Conservation (phyloP, 2,329 filamentous ascomycete species). For the Balansia obtecta region DNA sequence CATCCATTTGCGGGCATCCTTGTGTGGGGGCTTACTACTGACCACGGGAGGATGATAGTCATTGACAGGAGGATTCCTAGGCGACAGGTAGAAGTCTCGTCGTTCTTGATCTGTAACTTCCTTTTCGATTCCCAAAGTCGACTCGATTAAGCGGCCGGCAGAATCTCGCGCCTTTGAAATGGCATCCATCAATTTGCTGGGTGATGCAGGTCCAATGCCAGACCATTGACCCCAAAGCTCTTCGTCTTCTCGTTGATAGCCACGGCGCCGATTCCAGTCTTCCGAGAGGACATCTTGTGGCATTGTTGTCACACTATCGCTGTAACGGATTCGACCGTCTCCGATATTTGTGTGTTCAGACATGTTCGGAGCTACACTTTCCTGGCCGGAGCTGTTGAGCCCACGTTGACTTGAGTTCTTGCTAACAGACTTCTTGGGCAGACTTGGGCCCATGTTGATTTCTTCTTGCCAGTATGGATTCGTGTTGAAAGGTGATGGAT, state of each 20-base stretch:
- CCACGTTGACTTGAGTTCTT: slow-evolving; percentile 48
- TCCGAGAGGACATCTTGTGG: slow-evolving; percentile 27
- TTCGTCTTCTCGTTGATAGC: slow-evolving; percentile 82
- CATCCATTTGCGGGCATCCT: slow-evolving; percentile 77
- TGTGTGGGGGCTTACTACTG: slow-evolving; percentile 57
- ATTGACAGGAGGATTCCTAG: slow-evolving; percentile 63
- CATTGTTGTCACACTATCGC: slow-evolving; percentile 16
- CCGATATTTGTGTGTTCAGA: slow-evolving; percentile 25
- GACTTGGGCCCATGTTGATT: slow-evolving; percentile 66
- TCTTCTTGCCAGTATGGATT: slow-evolving; percentile 86
- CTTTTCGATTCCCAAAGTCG: slow-evolving; percentile 39
- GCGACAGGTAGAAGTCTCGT: slow-evolving; percentile 48
- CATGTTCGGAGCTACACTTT: slow-evolving; percentile 35
- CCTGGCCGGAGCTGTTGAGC: slow-evolving; percentile 43
- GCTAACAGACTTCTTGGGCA: slow-evolving; percentile 49
- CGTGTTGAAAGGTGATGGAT: slow-evolving; percentile 72
- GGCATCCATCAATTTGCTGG: slow-evolving; percentile 44
- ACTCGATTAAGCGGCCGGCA: slow-evolving; percentile 41
- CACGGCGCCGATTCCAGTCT: slow-evolving; percentile 59
- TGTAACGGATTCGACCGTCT: slow-evolving; percentile 22
- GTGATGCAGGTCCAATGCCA: slow-evolving; percentile 25
- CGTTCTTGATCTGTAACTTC: slow-evolving; percentile 38
- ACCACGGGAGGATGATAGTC: slow-evolving; percentile 79
- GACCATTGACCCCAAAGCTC: slow-evolving; percentile 57
- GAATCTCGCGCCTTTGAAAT: slow-evolving; percentile 46